Evolutionary conservation across 495 filamentous ascomycete genomes (phyloP), one percentile per base, ranked within the genome.

Genomic region (Podospora sp.): DNA sequence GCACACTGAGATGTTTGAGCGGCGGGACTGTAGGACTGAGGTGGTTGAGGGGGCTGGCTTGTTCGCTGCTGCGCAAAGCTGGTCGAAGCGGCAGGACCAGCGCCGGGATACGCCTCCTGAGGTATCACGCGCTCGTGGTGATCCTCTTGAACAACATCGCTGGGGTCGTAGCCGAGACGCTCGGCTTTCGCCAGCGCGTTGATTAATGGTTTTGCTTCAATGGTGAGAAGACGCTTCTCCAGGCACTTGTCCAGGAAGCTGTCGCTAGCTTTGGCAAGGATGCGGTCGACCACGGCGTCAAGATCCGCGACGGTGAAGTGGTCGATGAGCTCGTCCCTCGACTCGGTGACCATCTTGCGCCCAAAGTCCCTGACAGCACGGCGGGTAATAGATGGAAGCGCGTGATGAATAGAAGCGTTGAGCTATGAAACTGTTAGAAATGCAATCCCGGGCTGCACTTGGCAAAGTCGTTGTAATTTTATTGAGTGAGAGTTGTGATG

Each of bases 111-210:
- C 4, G 72, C 72, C 40, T 75, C 73, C 8, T 72, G 67, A 18
- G 75, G 70, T 22, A 75, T 73, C 33, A 79, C 75, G n/a, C 68
- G 73, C 62, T 78, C 77, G 21, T 74, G 67, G 25, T 63, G 75
- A 26, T 72, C 68, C 9, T 81, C 76, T 33, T 81, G 76, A 29
- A 84, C 66, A 7, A 80, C 66, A 50, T 85, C 83, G 35, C 70
- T 71, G 3, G 72, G 69, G 53, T 80, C 75, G 61, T 84, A 85
- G 8, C 83, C 83, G 16, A 85, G 77, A 16, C 83, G 76, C 69
- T 84, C 80, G 4, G 83, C 83, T 25, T 75, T 76, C 0, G 83
- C 82, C 9, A 85, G 77, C 29, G 81, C 79, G 60, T 82, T 84
- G 65, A 84, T 77, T 36, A 85, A 71, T 16, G 80, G 76, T 20